phyloP scores from a whole-genome alignment of 306 rosid genomes.

The Pueraria montana region DNA sequence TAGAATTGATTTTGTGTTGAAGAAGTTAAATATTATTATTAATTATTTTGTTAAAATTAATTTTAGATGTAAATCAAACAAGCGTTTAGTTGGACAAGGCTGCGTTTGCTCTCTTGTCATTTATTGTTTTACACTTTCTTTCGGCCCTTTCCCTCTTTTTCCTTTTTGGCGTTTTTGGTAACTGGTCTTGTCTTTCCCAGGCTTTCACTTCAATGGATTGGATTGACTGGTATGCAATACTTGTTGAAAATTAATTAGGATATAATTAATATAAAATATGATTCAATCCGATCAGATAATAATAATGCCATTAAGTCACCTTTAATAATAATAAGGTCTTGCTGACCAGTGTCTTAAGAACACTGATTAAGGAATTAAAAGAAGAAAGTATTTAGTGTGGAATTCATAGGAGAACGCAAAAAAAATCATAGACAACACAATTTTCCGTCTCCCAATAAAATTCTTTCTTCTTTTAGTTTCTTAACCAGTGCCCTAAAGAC shows the following conservation, averaged over 20 bases:
- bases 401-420: too few species aligned
- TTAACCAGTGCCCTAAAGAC: too few species aligned
- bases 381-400: too few species aligned
- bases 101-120: neutral
- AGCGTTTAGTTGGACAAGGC: neutral
- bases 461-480: too few species aligned
- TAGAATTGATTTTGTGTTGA: too few species aligned
- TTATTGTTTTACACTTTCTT: neutral
- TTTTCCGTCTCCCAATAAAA: too few species aligned
- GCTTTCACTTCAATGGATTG: neutral
- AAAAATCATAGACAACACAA: too few species aligned
- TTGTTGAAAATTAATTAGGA: neutral
- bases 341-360: too few species aligned
- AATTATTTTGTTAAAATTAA: neutral
- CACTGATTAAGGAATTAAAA: too few species aligned
- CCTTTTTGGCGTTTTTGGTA: neutral
- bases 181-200: neutral
- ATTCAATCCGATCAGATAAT: neutral
- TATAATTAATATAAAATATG: neutral
- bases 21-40: too few species aligned
- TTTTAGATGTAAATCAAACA: neutral
- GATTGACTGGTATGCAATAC: neutral
- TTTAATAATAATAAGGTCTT: too few species aligned
- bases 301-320: too few species aligned
- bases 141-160: neutral